Base-by-base conservation (phyloP, 805 yeast genomes). In the Lachancea cidri region DNA sequence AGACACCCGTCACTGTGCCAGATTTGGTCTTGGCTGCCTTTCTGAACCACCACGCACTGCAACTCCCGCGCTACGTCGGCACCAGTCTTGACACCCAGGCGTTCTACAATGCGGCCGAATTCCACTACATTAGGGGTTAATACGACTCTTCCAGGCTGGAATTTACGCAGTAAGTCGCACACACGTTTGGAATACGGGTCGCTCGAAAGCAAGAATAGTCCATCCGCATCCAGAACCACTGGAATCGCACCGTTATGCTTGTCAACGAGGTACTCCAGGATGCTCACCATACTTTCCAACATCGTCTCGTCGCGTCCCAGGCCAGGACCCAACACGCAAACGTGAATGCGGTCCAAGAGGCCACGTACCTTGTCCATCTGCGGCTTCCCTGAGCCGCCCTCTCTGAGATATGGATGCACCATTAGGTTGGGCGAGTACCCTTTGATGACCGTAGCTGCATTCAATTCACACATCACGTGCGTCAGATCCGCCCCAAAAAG, bases 71-170 rank as follows among this genome's bases (percentile, higher is more conserved):
- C 58, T 8, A 61, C 46, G 29, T 44, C 47, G 5, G 43, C 45
- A 20, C 61, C 60, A 17, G 61, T 45, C 8, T 62, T 54, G 3
- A 73, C 53, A 4, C 68, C 66, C 5, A 77, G 55, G 0, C 77
- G 70, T n/a, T 77, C 65, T 24, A 75, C 73, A 6, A 91, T 61
- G 22, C 98, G 66, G 41, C 72, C 69, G 57, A 86, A 88, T 62
- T 93, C 98, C 29, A 82, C 81, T 2, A 86, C 80, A 58, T 93
- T 93, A 6, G 98, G 98, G 1, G 98, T 93, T 34, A 93, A 48
- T 0, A 89, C 71, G 1, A 89, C 86, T 31, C 77, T 68, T 2
- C 67, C 48, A 48, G 77, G 77, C 17, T 79, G 81, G 29, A 55
- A 60, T 30, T 65, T 60, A 29, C 82, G 66, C 13, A 86, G 43